Evolutionary conservation across 306 rosid species (phyloP).

Genomic region (Canavalia ensiformis): DNA sequence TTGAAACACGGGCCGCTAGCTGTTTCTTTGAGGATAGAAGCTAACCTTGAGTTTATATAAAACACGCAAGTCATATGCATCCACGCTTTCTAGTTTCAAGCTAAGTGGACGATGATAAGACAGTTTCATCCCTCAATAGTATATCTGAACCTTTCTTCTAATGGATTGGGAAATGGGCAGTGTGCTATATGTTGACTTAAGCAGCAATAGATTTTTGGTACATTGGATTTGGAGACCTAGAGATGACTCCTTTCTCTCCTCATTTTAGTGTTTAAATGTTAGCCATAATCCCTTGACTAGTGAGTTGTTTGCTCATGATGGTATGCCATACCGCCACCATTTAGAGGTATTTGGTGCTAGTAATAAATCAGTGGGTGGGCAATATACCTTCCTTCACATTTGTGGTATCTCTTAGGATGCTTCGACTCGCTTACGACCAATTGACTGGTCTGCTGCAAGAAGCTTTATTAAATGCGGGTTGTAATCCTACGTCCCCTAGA

Average conservation of each 20-base stretch:
- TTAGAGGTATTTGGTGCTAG: slow-evolving; percentile 84
- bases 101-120: too few species aligned
- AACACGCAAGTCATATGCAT: too few species aligned
- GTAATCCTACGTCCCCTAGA: too few species aligned
- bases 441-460: slow-evolving; percentile 70
- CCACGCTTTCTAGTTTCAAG: too few species aligned
- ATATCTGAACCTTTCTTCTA: slow-evolving; percentile 73
- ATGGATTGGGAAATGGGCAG: slow-evolving; percentile 71
- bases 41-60: too few species aligned
- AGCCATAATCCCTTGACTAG: slow-evolving; percentile 75
- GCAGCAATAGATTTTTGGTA: slow-evolving; percentile 72
- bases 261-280: slow-evolving; percentile 66
- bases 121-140: slow-evolving; percentile 35
- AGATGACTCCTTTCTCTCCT: slow-evolving; percentile 60
- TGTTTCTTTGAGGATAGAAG: too few species aligned
- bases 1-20: too few species aligned
- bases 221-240: slow-evolving; percentile 72
- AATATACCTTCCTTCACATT: slow-evolving; percentile 73
- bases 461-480: slow-evolving; percentile 55
- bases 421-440: slow-evolving; percentile 71
- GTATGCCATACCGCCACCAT: slow-evolving; percentile 79
- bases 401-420: slow-evolving; percentile 74
- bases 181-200: slow-evolving; percentile 71
- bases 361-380: slow-evolving; percentile 68
- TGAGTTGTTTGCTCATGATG: slow-evolving; percentile 82